Base-by-base conservation (phyloP, 768 basidiomycete genomes). In the Amanita inopinata region DNA sequence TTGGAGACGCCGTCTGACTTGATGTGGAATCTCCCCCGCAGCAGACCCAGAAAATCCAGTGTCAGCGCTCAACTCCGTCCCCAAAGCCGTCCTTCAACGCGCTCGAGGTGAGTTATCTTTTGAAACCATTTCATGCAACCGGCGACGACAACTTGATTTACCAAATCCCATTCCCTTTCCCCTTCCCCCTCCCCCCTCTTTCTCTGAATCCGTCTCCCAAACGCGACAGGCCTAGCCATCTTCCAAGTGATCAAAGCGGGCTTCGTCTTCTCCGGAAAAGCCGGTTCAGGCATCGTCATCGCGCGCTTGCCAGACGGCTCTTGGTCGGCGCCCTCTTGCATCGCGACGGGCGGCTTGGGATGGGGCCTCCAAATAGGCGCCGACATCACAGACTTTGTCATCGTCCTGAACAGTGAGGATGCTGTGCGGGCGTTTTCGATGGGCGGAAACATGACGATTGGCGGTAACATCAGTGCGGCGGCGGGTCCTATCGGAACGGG, bases 341-440 rank as follows among this genome's bases (percentile, higher is more conserved):
- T 98, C 56, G 93, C 88, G 22, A 98, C 92, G 0, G 93, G 87
- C 12, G 94, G 94, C 25, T 74, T 93, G 8, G 90, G 91, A 11
- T 90, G 90, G 84, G 90, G 90, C 23, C 78, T 93, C 32, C 94
- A 98, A 63, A 89, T 94, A 44, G 93, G 93, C 36, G 93, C 93
- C 2, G 93, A 96, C 64, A 76, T 93, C 58, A 85, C 82, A 35
- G 91, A 97, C 58, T 96, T 97, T 51, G 93, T 99, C 45, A 80
- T 98, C 58, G 92, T 99, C 28, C 82, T 98, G 55, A 97, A 97
- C 70, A 86, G 81, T 50, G 90, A 96, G 53, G 93, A 97, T 43
- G 92, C 94, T 30, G 90, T 99, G 23, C 75, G 81, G 33, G 94
- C 96, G 7, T 98, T 98, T 69, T 90, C 89, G 2, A 71, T 90